A percentile compares a stretch with the other conserved stretches of the same genome.
Evolutionary conservation across 768 basidiomycete genomes (phyloP).

Genomic region (Serendipita indica): DNA sequence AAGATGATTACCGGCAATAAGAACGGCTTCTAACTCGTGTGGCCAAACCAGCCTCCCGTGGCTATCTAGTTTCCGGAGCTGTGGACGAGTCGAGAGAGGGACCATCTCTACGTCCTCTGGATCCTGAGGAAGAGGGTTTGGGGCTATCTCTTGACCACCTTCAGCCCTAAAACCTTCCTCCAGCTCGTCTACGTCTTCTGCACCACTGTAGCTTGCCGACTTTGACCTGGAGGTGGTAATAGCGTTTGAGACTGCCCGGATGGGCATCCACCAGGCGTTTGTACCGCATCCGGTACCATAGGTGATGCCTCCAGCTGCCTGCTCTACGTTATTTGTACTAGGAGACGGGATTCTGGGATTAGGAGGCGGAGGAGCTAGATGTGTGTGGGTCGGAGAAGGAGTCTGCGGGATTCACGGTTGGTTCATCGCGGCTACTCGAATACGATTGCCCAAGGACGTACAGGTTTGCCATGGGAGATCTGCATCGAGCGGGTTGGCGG

Average conservation of each 20-base stretch:
- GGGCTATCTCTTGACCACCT: too few relatives aligned
- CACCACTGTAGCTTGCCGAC: too few relatives aligned
- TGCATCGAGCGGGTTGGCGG: background rate
- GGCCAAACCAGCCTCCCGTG: slow-evolving; percentile 2
- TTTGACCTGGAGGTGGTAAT: background rate
- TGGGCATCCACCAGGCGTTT: slow-evolving; percentile 1
- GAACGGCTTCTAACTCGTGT: background rate
- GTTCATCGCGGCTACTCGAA: background rate
- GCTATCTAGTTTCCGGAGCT: background rate
- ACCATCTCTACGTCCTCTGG: background rate
- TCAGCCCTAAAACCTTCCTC: too few relatives aligned
- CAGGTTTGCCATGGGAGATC: background rate
- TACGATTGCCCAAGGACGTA: background rate
- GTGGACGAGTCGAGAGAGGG: background rate
- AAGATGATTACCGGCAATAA: background rate
- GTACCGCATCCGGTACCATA: background rate
- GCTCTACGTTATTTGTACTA: background rate
- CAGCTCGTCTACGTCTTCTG: too few relatives aligned
- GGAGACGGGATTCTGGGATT: background rate
- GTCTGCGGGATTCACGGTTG: background rate
- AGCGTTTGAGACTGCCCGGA: background rate
- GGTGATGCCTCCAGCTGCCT: background rate
- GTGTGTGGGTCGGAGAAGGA: background rate
- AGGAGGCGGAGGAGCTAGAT: background rate
- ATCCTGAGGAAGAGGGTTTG: background rate